phyloP scores from a whole-genome alignment of 2,329 filamentous ascomycete genomes.

The Dothistroma septosporum region DNA sequence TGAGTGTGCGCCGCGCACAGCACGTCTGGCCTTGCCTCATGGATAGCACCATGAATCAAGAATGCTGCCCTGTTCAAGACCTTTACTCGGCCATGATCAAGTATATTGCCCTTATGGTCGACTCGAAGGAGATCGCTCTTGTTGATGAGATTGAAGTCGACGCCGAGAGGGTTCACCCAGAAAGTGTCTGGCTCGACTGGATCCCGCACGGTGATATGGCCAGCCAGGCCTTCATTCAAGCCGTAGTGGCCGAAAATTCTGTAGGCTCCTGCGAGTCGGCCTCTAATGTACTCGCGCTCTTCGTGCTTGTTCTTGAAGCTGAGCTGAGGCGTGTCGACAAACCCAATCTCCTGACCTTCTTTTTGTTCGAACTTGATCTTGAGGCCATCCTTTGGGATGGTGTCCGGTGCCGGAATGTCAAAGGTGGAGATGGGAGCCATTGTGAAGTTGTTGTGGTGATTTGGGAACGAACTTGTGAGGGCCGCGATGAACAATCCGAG shows the following conservation, averaged over 20 bases:
- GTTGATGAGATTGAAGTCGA: slow-evolving; percentile 37
- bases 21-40: slow-evolving; percentile 37
- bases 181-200: background rate
- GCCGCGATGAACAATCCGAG: background rate
- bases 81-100: slow-evolving; percentile 33
- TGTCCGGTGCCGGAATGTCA: slow-evolving; percentile 4
- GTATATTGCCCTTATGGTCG: slow-evolving; percentile 36
- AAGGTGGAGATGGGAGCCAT: slow-evolving; percentile 15
- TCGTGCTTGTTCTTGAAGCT: slow-evolving; percentile 23
- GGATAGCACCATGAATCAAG: slow-evolving; percentile 37
- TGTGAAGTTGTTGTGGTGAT: background rate
- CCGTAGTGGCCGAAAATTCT: slow-evolving; percentile 36
- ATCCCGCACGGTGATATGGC: slow-evolving; percentile 36
- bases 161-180: slow-evolving; percentile 35
- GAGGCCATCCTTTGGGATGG: slow-evolving; percentile 2
- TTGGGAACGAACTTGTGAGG: background rate
- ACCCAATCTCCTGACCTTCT: slow-evolving; percentile 13
- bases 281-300: slow-evolving; percentile 35
- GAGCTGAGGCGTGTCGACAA: slow-evolving; percentile 7
- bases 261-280: slow-evolving; percentile 38
- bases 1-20: slow-evolving; percentile 39
- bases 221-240: slow-evolving; percentile 32
- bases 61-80: slow-evolving; percentile 38
- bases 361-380: slow-evolving; percentile 11
- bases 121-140: slow-evolving; percentile 40